Evolutionary conservation across 2,329 filamentous ascomycete species (phyloP), one percentile per base, ranked within the genome.

Genomic region (Lachnellula arida): DNA sequence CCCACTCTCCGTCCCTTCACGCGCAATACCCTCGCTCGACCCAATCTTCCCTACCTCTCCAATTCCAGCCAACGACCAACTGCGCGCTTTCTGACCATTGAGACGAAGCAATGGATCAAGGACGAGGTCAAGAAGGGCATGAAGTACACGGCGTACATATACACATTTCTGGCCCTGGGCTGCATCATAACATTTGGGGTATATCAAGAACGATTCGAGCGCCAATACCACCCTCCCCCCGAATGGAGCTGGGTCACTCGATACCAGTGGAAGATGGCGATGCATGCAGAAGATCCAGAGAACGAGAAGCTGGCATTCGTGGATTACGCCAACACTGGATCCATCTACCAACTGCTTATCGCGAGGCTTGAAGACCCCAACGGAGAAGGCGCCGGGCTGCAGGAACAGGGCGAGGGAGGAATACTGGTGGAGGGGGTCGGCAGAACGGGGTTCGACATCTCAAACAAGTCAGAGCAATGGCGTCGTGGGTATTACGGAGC

Each of bases 401-500:
- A 73, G 49, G 65, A 65, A 14, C 78, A 85, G 57, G 75, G 76
- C 6, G 78, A 79, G 39, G 81, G 78, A 2, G 81, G 76, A 0
- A 72, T 80, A 3, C 67, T 76, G 42, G 75, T 85, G n/a, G 78
- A 79, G 3, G 81, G 78, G 0, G 65, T 83, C 28, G 81, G 80
- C 0, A 76, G 73, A 54, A 75, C 78, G 2, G 68, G 68, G 4
- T 69, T 56, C 49, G 67, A 71, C 60, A 65, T 69, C n/a, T 59
- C 63, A 2, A 60, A 57, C 7, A 96, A 91, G 75, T 87, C 85
- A 60, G 90, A 95, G 71, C 78, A 87, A 49, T 97, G 92, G 93
- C 79, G 87, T 65, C 79, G 89, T 54, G 91, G 91, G 1, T 97
- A 97, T 72, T 91, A 87, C 67, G 85, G 95, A 66, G 81, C 86